A percentile compares a stretch with the other conserved stretches of the same genome.
phyloP scores from a whole-genome alignment of 805 yeast species.

The Zygotorulaspora danielsina region DNA sequence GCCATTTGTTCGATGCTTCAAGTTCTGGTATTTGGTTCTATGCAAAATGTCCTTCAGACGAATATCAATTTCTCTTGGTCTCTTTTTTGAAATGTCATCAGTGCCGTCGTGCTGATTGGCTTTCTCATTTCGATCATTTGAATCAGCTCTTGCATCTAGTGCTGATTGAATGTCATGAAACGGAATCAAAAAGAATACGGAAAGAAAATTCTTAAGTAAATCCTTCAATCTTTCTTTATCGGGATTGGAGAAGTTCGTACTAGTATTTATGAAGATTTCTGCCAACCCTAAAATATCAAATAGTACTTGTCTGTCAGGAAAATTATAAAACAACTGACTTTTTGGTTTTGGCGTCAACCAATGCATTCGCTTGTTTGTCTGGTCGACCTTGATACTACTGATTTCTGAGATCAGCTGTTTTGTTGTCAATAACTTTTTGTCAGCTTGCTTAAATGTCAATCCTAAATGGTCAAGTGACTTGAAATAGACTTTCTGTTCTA shows the following conservation, averaged over 20 bases:
- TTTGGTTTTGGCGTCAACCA: conserved; percentile 87
- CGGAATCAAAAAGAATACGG: conserved; percentile 65
- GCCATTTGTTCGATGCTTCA: conserved; percentile 18
- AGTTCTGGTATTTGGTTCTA: conserved; percentile 40
- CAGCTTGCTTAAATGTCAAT: conserved; percentile 92
- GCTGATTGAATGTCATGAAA: conserved; percentile 44
- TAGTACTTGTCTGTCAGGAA: conserved; percentile 63
- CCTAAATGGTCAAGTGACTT: conserved; percentile 95
- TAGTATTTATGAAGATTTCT: conserved; percentile 59
- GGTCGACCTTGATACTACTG: conserved; percentile 88
- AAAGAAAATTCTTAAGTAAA: conserved; percentile 65
- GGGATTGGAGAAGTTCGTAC: conserved; percentile 68
- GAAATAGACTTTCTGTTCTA: conserved; percentile 91
- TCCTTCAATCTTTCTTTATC: conserved; percentile 75
- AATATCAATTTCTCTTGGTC: conserved; percentile 29
- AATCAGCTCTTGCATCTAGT: conserved; percentile 19
- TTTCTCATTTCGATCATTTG: conserved; percentile 12
- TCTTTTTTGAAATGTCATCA: conserved; percentile 29
- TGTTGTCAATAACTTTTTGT: conserved; percentile 83
- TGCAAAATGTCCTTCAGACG: conserved; percentile 25
- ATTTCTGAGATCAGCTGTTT: conserved; percentile 89
- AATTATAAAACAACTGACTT: conserved; percentile 58
- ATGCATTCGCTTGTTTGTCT: conserved; percentile 76
- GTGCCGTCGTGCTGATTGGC: conserved; percentile 20
- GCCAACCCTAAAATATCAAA: conserved; percentile 69